Evolutionary conservation across 1,284 basidiomycete species (phyloP), one percentile per base, ranked within the genome.

Genomic region (Trametes pubescens): DNA sequence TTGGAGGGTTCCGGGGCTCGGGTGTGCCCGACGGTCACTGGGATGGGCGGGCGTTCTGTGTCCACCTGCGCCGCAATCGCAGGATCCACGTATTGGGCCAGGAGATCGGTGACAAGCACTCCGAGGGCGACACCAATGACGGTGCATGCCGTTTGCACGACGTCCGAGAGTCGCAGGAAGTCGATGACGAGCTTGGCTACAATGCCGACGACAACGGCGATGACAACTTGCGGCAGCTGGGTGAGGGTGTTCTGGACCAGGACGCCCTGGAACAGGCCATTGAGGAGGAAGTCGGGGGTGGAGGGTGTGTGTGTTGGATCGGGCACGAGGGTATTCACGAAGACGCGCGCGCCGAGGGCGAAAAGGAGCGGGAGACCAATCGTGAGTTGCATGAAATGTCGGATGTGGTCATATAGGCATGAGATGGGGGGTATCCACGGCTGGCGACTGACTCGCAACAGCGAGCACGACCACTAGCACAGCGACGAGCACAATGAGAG

Each of bases 241-340:
- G 79, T 80, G 66, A 86, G 81, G 59, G 88, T 81, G 71, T 86
- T 89, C 73, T 91, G 89, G 51, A 93, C 79, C 29, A 84, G 88
- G 67, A 90, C 84, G 56, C 91, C 91, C 76, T 92, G 89, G 82
- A 89, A 88, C 69, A 88, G 81, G 59, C 91, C 91, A 59, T 84
- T 78, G 65, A 93, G 84, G 74, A 92, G 77, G 69, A 82, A 81
- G 72, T 91, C 85, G 65, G 83, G 82, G 48, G 86, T 76, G 69
- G 83, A 77, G 16, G 83, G 77, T 4, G 67, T 57, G 60, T 71
- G 74, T 49, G 75, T 73, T n/a, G 69, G 73, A 63, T 65, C 63
- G 61, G 75, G 82, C 71, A 86, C 44, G 55, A 71, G 32, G 49
- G 69, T 75, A 76, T 90, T 86, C 69, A 92, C 78, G 58, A 86